A percentile compares a stretch with the other conserved stretches of the same genome.
phyloP scores from a whole-genome alignment of 2,329 filamentous ascomycete genomes.

The Pseudofabraea citricarpa region DNA sequence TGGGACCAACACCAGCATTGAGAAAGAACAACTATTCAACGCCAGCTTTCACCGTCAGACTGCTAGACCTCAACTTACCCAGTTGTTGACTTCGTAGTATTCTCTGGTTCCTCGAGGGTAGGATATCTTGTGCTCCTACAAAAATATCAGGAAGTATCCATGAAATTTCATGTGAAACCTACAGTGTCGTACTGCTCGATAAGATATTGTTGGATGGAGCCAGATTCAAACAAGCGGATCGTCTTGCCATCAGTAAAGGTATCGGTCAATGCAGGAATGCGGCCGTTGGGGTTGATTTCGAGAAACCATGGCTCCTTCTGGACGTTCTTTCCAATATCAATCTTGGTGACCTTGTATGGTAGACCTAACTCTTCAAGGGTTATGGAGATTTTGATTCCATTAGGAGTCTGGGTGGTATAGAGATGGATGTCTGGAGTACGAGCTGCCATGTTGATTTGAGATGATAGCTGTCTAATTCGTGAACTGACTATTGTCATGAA shows the following conservation, averaged over 20 bases:
- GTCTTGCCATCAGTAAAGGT: constrained; percentile 66
- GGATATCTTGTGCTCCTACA: constrained; percentile 69
- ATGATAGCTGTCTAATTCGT: constrained; percentile 16
- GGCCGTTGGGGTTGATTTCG: constrained; percentile 87
- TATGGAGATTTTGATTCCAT: constrained; percentile 87
- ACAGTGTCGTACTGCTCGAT: constrained; percentile 69
- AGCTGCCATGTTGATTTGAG: constrained; percentile 35
- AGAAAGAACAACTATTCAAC: constrained; percentile 55
- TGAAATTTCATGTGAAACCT: not conserved
- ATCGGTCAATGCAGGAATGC: constrained; percentile 84
- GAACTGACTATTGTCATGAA: not conserved
- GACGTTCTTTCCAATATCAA: constrained; percentile 69
- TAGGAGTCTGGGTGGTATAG: constrained; percentile 72
- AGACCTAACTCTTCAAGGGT: constrained; percentile 79
- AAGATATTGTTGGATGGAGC: constrained; percentile 80
- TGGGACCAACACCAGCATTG: constrained; percentile 75
- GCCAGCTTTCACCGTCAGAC: constrained; percentile 2
- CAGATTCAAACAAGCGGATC: constrained; percentile 78
- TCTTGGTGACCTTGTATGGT: constrained; percentile 69
- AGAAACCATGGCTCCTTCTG: constrained; percentile 88
- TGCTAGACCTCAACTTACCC: constrained; percentile 44
- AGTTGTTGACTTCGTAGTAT: constrained; percentile 75
- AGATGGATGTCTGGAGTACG: constrained; percentile 27
- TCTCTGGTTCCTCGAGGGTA: constrained; percentile 70
- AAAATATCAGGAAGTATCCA: not conserved